phyloP scores from a whole-genome alignment of 192 early-diverging fungal genomes.

The Podila epicladia region DNA sequence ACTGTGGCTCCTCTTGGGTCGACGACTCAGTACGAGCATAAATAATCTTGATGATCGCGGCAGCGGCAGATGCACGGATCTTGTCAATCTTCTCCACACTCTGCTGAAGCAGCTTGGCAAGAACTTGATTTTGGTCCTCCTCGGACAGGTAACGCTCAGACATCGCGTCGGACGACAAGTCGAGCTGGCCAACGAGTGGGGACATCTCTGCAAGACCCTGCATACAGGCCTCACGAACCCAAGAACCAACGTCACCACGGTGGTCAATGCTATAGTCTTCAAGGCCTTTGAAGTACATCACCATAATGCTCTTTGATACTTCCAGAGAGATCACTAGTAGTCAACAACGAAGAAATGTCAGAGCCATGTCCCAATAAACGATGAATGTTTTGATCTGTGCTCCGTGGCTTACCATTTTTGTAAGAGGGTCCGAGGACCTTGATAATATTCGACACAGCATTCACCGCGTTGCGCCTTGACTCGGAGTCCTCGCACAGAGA shows the following conservation, averaged over 20 bases:
- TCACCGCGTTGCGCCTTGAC: conserved; percentile 70
- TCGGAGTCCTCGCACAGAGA: conserved; percentile 61
- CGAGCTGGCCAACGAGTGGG: conserved; percentile 49
- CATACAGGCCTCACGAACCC: conserved; percentile 84
- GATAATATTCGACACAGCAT: conserved; percentile 61
- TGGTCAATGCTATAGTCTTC: conserved; percentile 89
- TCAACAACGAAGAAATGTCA: not conserved
- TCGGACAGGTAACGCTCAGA: conserved; percentile 46
- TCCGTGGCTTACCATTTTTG: conserved; percentile 40
- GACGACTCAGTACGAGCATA: conserved; percentile 9
- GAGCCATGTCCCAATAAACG: no score
- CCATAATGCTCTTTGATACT: conserved; percentile 55
- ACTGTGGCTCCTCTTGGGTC: conserved; percentile 13
- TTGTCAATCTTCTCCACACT: conserved; percentile 94
- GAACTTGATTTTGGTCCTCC: conserved; percentile 47
- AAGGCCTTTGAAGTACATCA: conserved; percentile 70
- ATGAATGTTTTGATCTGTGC: no score
- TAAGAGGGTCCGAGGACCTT: conserved; percentile 46
- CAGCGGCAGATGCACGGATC: conserved; percentile 79
- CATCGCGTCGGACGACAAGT: conserved; percentile 9
- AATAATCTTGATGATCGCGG: conserved; percentile 63
- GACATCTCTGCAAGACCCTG: conserved; percentile 61
- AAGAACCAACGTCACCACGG: conserved; percentile 96
- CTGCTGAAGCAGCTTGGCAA: conserved; percentile 72
- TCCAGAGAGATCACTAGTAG: conserved; percentile 45